phyloP scores from a whole-genome alignment of 768 basidiomycete species.

The Amanita polypyramis region DNA sequence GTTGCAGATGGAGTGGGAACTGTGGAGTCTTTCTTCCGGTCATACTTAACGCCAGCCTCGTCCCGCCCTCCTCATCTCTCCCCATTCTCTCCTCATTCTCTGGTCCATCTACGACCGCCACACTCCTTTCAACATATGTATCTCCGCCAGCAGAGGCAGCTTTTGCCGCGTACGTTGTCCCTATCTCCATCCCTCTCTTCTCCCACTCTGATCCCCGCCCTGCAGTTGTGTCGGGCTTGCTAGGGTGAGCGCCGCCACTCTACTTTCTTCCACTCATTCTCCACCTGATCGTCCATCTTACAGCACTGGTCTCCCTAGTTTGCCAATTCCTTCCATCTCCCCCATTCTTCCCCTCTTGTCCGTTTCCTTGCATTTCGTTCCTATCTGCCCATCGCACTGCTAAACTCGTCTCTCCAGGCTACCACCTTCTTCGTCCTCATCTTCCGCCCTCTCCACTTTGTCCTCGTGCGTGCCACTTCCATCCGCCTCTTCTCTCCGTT shows the following conservation, averaged over 20 bases:
- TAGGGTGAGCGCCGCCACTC: neutral
- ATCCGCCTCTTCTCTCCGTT: neutral
- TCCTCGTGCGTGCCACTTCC: conserved; percentile 4
- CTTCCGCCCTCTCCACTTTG: neutral
- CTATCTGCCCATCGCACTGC: neutral
- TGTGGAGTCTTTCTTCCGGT: neutral
- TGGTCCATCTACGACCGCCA: neutral
- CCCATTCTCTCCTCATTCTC: neutral
- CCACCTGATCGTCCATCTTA: neutral
- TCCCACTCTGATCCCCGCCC: neutral
- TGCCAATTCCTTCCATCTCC: neutral
- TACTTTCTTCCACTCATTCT: neutral
- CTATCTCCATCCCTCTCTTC: neutral
- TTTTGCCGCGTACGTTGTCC: neutral
- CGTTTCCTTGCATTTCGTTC: neutral
- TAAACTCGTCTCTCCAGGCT: neutral
- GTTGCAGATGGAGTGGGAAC: conserved; percentile 8
- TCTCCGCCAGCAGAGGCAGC: neutral
- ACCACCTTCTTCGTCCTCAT: neutral
- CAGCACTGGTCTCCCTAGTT: neutral
- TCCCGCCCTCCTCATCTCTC: no score
- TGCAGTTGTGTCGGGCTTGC: neutral
- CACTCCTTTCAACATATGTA: neutral
- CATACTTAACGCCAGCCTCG: neutral
- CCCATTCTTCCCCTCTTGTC: neutral